Conservation (phyloP, 2,329 filamentous ascomycete genomes). For the Calycina herbarum region DNA sequence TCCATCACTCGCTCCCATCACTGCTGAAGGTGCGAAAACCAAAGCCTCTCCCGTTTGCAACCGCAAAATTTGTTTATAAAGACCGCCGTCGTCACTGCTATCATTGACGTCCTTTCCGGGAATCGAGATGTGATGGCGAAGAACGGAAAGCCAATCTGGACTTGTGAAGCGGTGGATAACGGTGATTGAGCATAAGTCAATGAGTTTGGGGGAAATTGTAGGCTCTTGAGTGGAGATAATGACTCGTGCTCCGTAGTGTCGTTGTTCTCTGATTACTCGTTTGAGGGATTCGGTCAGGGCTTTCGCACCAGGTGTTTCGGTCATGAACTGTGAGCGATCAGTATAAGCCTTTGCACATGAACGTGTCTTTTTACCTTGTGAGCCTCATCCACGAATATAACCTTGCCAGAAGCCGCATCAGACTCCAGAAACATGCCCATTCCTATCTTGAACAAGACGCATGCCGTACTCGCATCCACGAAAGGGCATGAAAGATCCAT, state of each 20-base stretch:
- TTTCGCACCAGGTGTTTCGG: conserved; percentile 51
- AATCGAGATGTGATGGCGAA: conserved; percentile 47
- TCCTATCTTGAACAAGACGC: conserved; percentile 70
- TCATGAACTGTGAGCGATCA: conserved; percentile 52
- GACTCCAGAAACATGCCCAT: conserved; percentile 65
- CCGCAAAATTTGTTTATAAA: conserved; percentile 10
- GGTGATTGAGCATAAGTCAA: conserved; percentile 70
- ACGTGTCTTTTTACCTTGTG: conserved; percentile 57
- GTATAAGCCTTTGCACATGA: neutral
- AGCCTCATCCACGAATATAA: conserved; percentile 74
- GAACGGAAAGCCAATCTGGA: conserved; percentile 54
- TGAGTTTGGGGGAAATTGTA: conserved; percentile 65
- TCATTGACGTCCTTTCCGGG: conserved; percentile 29
- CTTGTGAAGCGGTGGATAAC: conserved; percentile 72
- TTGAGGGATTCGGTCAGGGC: conserved; percentile 63
- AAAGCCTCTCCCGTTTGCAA: conserved; percentile 12
- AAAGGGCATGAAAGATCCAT: conserved; percentile 74
- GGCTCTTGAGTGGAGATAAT: conserved; percentile 78
- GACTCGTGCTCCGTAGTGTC: conserved; percentile 65
- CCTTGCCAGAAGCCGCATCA: conserved; percentile 48
- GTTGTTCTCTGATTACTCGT: conserved; percentile 65
- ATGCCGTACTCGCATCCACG: conserved; percentile 64
- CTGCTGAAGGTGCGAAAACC: conserved; percentile 5
- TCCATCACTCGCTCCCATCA: neutral
- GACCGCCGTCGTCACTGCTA: neutral